Conservation (phyloP, 2,329 filamentous ascomycete genomes). For the Lasiodiplodia theobromae region DNA sequence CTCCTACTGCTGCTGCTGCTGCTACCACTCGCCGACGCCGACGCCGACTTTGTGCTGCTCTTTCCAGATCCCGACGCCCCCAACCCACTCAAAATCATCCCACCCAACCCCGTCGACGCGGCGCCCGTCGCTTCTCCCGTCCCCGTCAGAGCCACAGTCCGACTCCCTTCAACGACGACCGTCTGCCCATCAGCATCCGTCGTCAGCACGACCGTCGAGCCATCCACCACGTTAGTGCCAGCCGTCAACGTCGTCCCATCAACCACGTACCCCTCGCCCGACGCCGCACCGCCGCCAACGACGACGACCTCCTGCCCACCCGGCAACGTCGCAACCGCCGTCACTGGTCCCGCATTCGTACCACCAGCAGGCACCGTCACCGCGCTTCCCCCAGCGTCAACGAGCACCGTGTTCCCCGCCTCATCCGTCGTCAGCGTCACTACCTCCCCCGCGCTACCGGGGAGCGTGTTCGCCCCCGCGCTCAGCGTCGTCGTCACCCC, state of each 20-base stretch:
- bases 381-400: background rate
- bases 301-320: background rate
- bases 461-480: background rate
- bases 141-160: background rate
- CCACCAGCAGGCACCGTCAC: background rate
- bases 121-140: background rate
- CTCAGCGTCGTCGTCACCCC: background rate
- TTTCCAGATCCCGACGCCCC: background rate
- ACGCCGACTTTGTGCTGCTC: background rate
- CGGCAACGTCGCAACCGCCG: background rate
- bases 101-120: background rate
- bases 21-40: background rate
- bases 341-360: background rate
- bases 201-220: conserved; percentile 8
- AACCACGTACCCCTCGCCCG: background rate
- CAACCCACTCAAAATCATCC: conserved; percentile 6
- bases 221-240: background rate
- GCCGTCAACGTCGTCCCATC: conserved; percentile 1
- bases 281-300: background rate
- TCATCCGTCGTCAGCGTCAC: background rate
- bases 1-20: background rate
- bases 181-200: background rate
- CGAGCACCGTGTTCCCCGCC: background rate
- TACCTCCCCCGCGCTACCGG: background rate
- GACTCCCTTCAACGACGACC: background rate